Conservation (phyloP, 352 stramenopile genomes). For the Pythium phragmitis region DNA sequence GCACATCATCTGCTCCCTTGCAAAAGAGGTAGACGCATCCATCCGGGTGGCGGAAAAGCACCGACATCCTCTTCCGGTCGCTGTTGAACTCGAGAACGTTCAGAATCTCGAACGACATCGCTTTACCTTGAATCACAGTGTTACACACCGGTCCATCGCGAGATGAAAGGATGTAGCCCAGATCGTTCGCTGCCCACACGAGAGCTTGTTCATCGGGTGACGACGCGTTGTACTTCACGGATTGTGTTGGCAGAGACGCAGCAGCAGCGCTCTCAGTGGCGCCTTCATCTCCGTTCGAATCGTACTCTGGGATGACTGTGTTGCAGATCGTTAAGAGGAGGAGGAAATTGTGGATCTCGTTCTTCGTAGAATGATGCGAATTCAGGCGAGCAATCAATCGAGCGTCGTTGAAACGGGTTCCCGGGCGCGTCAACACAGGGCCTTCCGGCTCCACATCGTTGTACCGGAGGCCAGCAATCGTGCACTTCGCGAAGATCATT, state of each 20-base stretch:
- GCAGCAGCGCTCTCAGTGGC: neutral
- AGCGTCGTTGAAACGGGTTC: constrained; percentile 79
- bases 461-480: constrained; percentile 89
- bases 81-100: constrained; percentile 98
- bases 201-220: constrained; percentile 85
- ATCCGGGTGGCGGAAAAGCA: constrained; percentile 89
- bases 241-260: neutral
- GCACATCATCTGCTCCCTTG: constrained; percentile 79
- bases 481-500: constrained; percentile 92
- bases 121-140: constrained; percentile 57
- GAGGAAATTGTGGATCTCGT: constrained; percentile 85
- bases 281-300: constrained; percentile 15
- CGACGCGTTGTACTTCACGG: constrained; percentile 84
- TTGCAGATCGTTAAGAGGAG: constrained; percentile 86
- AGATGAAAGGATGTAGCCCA: constrained; percentile 65
- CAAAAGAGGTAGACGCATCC: constrained; percentile 80
- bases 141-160: constrained; percentile 72
- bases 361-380: constrained; percentile 78
- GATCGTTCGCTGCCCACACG: constrained; percentile 69
- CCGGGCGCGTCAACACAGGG: constrained; percentile 40
- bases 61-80: constrained; percentile 98
- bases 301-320: constrained; percentile 81
- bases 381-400: constrained; percentile 72
- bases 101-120: constrained; percentile 90
- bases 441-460: constrained; percentile 80